These are phyloP conservation scores for Trypethelium eluteriae DNA, from an alignment of 495 filamentous ascomycete genomes.

Conservation along the genomic window DNA sequence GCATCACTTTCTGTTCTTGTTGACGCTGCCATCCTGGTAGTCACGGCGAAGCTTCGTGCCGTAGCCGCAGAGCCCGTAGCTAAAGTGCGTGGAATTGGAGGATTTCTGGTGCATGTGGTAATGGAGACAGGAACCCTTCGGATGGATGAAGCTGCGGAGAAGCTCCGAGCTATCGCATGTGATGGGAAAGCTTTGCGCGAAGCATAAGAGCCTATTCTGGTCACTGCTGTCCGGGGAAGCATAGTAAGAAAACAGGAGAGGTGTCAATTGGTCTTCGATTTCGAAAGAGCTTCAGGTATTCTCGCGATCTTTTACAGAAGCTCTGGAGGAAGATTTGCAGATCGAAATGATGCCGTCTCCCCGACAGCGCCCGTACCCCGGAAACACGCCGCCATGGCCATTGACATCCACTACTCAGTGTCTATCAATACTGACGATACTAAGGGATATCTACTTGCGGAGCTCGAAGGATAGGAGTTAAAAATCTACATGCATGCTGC, in stretches of 20 bases:
- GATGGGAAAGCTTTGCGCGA: background rate
- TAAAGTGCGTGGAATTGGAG: background rate
- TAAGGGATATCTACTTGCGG: too few relatives aligned
- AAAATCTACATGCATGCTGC: too few relatives aligned
- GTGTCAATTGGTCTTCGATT: conserved; percentile 1
- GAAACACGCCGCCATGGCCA: background rate
- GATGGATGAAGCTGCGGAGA: conserved; percentile 4
- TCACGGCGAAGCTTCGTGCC: conserved; percentile 20
- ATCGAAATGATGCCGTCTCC: background rate
- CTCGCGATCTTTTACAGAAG: background rate
- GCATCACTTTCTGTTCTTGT: conserved; percentile 88
- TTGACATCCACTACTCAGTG: background rate
- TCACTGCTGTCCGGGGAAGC: background rate
- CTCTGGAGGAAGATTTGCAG: background rate
- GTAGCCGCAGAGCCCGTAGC: background rate
- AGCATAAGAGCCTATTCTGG: conserved; percentile 1
- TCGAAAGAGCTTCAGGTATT: background rate
- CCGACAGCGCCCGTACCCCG: background rate
- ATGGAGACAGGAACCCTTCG: background rate
- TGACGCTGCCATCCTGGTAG: conserved; percentile 29
- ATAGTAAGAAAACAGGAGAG: background rate
- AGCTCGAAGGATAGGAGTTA: too few relatives aligned
- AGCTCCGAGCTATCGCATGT: conserved; percentile 1
- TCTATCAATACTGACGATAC: background rate
- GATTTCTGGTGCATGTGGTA: background rate